phyloP scores from a whole-genome alignment of 345 rosid species.

The Sisymbrium irio region DNA sequence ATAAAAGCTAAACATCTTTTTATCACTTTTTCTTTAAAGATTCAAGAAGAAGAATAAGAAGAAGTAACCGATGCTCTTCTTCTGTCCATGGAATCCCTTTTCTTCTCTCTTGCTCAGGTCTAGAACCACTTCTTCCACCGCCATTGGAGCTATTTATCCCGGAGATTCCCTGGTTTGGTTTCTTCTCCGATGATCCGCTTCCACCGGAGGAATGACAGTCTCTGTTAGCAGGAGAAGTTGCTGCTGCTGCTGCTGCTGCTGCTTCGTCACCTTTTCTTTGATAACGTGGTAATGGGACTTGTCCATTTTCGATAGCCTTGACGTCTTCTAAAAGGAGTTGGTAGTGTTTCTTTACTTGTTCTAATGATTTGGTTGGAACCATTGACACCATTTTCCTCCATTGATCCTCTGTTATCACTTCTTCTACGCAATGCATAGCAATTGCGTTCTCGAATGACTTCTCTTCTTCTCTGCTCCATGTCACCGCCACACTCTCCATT shows the following conservation, averaged over 20 bases:
- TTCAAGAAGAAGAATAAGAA: background rate
- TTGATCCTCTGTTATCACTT: slow-evolving; percentile 47
- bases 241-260: slow-evolving; percentile 18
- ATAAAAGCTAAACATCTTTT: slow-evolving; percentile 9
- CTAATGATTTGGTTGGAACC: slow-evolving; percentile 60
- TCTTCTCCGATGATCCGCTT: slow-evolving; percentile 33
- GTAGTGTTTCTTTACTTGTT: slow-evolving; percentile 64
- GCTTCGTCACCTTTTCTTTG: slow-evolving; percentile 30
- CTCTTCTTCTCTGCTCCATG: slow-evolving; percentile 86
- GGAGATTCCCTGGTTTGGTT: slow-evolving; percentile 34
- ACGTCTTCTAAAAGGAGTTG: slow-evolving; percentile 63
- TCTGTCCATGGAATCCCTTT: slow-evolving; percentile 98
- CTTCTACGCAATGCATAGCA: slow-evolving; percentile 60
- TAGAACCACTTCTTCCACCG: slow-evolving; percentile 44
- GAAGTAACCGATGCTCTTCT: slow-evolving; percentile 83
- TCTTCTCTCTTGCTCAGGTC: slow-evolving; percentile 79
- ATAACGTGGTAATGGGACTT: slow-evolving; percentile 60
- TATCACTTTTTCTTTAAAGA: background rate
- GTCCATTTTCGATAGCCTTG: slow-evolving; percentile 68
- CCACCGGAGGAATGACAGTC: slow-evolving; percentile 43
- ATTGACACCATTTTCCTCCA: slow-evolving; percentile 67
- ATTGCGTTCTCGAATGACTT: slow-evolving; percentile 77
- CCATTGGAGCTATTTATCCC: slow-evolving; percentile 50
- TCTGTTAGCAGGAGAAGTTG: slow-evolving; percentile 40
- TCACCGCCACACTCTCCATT: slow-evolving; percentile 48